Base-by-base conservation (phyloP, 108 stramenopile genomes). In the Conticribra guillardii region DNA sequence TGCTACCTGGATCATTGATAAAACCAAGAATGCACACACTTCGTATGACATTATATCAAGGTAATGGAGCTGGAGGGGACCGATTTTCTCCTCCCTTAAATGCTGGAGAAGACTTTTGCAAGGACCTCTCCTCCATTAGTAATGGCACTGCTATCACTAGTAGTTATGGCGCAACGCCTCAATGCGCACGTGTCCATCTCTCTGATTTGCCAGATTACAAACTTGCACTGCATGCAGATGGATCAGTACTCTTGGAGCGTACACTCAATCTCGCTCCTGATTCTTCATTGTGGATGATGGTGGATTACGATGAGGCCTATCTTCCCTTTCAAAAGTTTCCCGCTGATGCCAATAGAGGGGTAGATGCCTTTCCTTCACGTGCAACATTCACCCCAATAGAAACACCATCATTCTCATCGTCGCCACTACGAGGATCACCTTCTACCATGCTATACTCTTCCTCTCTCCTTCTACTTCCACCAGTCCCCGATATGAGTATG, bases 401-500 rank as follows among this genome's bases (percentile, higher is more conserved):
- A 22, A 16, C 48, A n/a, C 51, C 53, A 21, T 19, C 27, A 53
- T 48, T 31, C 21, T 60, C 53, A 21, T 19, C 27, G 50, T 48
- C 46, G 26, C 54, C 32, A 15, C 22, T 52, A 52, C 8, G 45
- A 56, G 15, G 22, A 9, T 49, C 34, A 24, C 17, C 23, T 27
- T 71, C 51, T 65, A 54, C 62, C 22, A 82, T 58, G 26, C 56
- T 94, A 24, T 87, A 81, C 51, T 89, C 90, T 19, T 65, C 90
- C 48, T 77, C 89, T 0, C 45, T 89, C 17, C 55, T 95, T 8
- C 19, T 95, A 2, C 63, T 89, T 18, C 89, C 91, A 54, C 95
- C 95, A 0, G 84, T 93, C 54, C 95, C 95, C 5, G 97, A 97
- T 76, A 85, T 95, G 87, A 92, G 90, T 70, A 97, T 97, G 97